Base-by-base conservation (phyloP, 192 early-diverging fungal species). In the Umbelopsis vinacea region DNA sequence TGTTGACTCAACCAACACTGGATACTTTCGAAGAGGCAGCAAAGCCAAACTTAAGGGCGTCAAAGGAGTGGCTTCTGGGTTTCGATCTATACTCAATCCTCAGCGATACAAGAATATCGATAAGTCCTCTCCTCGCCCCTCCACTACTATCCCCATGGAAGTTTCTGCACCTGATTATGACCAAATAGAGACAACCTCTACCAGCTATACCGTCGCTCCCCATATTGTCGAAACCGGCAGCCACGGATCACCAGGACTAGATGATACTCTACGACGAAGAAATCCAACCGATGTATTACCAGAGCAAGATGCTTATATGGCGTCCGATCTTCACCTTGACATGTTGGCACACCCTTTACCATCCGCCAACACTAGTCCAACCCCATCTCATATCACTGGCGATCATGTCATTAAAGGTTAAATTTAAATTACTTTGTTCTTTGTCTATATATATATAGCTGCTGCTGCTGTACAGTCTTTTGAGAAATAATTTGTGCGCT, bases 261-360 rank as follows among this genome's bases (percentile, higher is more conserved):
- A 43, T 12, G 40, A 43, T 11, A 12, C 53, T 10, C 26, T 54
- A 24, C 19, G 53, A 3, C n/a, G 53, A 54, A 54, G 29, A 37
- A 35, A 35, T 14, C 57, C 57, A 63, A 19, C 57, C 15, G 57
- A 63, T 26, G 57, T 12, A 14, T 5, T 8, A 11, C 2, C 26
- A 11, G 26, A 43, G 5, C 40, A 8, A 6, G 17, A 50, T 19
- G 48, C 17, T 5, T 50, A 50, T 21, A 50, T 0, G 15, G 6
- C 48, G 3, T 50, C 48, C 5, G 57, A 63, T 37, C 57, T 63
- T 10, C 57, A 63, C 57, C 57, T 63, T 63, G 57, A 63, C 33
- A 63, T 63, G 57, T 37, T 63, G 40, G 11, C 40, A 43, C 40
- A 43, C 6, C 6, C 40, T 43, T 14, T 37, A 19, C 48, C 48